Conservation (phyloP, 2,329 filamentous ascomycete genomes). For the Xylaria sp. region DNA sequence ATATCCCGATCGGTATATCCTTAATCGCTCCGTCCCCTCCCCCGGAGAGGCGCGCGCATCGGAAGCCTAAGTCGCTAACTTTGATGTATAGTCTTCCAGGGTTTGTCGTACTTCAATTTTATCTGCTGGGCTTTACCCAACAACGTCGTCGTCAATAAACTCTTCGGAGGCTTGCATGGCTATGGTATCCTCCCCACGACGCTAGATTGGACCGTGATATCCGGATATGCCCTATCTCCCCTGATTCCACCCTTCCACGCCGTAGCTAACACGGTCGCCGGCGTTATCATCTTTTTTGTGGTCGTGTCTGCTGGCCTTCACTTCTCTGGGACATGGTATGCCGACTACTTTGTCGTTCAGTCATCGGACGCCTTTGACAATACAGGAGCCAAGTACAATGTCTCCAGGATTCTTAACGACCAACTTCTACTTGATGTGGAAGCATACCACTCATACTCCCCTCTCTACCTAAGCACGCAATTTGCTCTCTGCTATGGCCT, state of each 20-base stretch:
- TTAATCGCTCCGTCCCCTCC: neutral
- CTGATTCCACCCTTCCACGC: slow-evolving; percentile 70
- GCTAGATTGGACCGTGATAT: slow-evolving; percentile 73
- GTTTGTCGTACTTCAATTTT: slow-evolving; percentile 52
- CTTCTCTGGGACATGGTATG: slow-evolving; percentile 66
- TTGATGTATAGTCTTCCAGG: slow-evolving; percentile 53
- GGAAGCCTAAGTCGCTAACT: slow-evolving; percentile 4
- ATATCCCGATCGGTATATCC: neutral
- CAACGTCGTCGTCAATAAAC: slow-evolving; percentile 70
- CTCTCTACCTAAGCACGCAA: slow-evolving; percentile 72
- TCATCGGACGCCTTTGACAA: slow-evolving; percentile 73
- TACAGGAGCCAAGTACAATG: slow-evolving; percentile 68
- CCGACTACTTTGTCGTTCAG: slow-evolving; percentile 71
- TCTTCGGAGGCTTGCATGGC: slow-evolving; percentile 72
- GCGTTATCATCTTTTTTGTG: slow-evolving; percentile 66
- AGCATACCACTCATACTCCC: slow-evolving; percentile 72
- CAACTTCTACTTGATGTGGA: slow-evolving; percentile 69
- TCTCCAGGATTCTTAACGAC: slow-evolving; percentile 66
- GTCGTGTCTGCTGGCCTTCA: slow-evolving; percentile 68
- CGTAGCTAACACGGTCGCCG: slow-evolving; percentile 67
- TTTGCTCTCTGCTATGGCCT: slow-evolving; percentile 71
- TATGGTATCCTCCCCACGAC: slow-evolving; percentile 72
- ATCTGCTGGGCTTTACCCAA: slow-evolving; percentile 67
- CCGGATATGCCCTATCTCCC: slow-evolving; percentile 67
- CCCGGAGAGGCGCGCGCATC: too few species aligned